Evolutionary conservation across 495 filamentous ascomycete species (phyloP), one percentile per base, ranked within the genome.

Genomic region (Tuber umbilicatum): DNA sequence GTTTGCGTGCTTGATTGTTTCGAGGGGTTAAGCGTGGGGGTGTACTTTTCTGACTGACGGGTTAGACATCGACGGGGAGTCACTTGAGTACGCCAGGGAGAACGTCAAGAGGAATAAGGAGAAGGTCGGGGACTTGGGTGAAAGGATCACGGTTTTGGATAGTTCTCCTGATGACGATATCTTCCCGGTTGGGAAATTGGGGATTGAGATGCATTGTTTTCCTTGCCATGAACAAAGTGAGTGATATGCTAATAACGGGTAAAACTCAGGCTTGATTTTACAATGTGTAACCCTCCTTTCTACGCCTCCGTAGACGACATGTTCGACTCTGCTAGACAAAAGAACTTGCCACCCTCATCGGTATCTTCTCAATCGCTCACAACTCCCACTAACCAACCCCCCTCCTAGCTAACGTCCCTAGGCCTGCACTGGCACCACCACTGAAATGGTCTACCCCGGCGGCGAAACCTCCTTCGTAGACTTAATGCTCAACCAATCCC

Each of bases 241-340:
- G 5, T 69, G n/a, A 17, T 76, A 45, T 68, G 19, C 41, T 64
- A 19, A 64, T 35, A 64, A 35, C 1, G 14, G 55, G 17, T 35
- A 64, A n/a, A n/a, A 64, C 12, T 4, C 71, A 90, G 88, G 6
- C 86, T 97, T 47, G 92, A 97, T 82, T 97, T 98, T 81, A 90
- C 89, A 69, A 97, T 97, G 89, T 94, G 90, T 83, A 99, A 99
- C 78, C 95, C 95, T 1, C 95, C 95, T 0, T 99, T 99, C 84
- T 97, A 97, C 85, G 79, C 86, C 35, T 94, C 92, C 5, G 85
- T 86, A 27, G 83, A 86, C 19, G 92, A 96, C 47, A 89, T 97
- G 83, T 74, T 87, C 1, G 84, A 85, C 16, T 89, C 90, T 0
- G 91, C 92, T 0, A 78, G 84, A 37, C 83, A 86, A 41, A 98